Base-by-base conservation (phyloP, 495 filamentous ascomycete genomes). In the Astrothelium macrocarpum region DNA sequence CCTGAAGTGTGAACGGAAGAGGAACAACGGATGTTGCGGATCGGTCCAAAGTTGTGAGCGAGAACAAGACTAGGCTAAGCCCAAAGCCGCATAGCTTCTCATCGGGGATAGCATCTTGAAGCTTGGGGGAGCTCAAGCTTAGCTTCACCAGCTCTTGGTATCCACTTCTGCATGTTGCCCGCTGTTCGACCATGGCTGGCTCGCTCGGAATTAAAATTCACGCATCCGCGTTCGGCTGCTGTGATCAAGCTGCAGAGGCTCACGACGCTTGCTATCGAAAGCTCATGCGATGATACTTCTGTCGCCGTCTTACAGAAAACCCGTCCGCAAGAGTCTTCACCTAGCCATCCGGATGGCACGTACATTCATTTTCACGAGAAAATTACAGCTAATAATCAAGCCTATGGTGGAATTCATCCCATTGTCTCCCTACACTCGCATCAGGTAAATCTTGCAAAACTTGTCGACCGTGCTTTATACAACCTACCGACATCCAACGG, bases 261-360 rank as follows among this genome's bases (percentile, higher is more conserved):
- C 7, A 56, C 49, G 18, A 92, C 89, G 0, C 85, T 97, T 36
- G 93, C 90, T 20, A 95, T 97, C 71, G 93, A 97, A 78, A 90
- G 89, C 18, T 96, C 92, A n/a, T 97, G 87, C 79, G 94, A 98
- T 75, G 94, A 98, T 77, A 96, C 93, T 1, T 93, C 89, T 46
- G 91, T 98, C 7, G 89, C 93, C 25, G 75, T 98, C 53, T 79
- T 97, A 16, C 81, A 90, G 49, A 20, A 25, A 56, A 25, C 9
- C 2, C 5, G 0, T 20, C 49, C 49, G 26, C 49, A 64, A 89
- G 82, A 61, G 32, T 32, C 62, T 28, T 59, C 16, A 1, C 61
- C 63, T 11, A 39, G 26, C 46, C 26, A n/a, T 10, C 7, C 16
- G 26, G 23, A 53, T 18, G 36, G 25, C 25, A 28, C 26, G 18